Base-by-base conservation (phyloP, 176 grass and related monocot species). In the Dactylis glomerata region DNA sequence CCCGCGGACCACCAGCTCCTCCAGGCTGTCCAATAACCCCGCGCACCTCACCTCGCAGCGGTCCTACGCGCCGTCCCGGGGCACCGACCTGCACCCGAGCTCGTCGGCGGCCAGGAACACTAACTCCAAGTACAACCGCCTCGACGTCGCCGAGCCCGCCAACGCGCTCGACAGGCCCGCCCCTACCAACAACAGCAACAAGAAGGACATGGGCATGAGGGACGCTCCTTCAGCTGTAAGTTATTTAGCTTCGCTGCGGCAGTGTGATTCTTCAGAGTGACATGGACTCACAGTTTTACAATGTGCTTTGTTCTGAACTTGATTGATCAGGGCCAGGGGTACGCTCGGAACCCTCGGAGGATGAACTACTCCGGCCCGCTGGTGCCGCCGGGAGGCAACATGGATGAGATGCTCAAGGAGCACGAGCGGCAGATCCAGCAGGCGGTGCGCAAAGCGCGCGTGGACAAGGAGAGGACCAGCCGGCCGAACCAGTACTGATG, bases 311-410 rank as follows among this genome's bases (percentile, higher is more conserved):
- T 9, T 16, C 16, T 33, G 12, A 10, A 31, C 8, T 12, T n/a
- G 3, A 36, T 12, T n/a, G 3, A 36, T 34, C 64, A 67, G 32
- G 64, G 64, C 36, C 79, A 95, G 90, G 85, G 66, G 2, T 90
- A 88, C 14, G 85, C 10, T 51, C 90, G 75, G 85, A 88, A 78
- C 19, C 61, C 61, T 64, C 90, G 41, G 80, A 80, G 90, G 72
- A 92, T 95, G 44, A 88, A 95, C 54, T 95, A 92, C 80, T 95
- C 92, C 5, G 92, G 92, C 1, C 92, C 92, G 10, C 75, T 95
- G 82, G 32, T 95, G 80, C 85, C 90, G 38, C 90, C 79, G 0
- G 90, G 90, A 1, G 92, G 87, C 32, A 95, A 90, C 88, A 84
- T 95, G 63, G 92, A 95, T 30, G 87, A 95, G 22, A 90, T 90